Evolutionary conservation across 495 filamentous ascomycete species (phyloP), one percentile per base, ranked within the genome.

Genomic region (Venustampulla echinocandica): DNA sequence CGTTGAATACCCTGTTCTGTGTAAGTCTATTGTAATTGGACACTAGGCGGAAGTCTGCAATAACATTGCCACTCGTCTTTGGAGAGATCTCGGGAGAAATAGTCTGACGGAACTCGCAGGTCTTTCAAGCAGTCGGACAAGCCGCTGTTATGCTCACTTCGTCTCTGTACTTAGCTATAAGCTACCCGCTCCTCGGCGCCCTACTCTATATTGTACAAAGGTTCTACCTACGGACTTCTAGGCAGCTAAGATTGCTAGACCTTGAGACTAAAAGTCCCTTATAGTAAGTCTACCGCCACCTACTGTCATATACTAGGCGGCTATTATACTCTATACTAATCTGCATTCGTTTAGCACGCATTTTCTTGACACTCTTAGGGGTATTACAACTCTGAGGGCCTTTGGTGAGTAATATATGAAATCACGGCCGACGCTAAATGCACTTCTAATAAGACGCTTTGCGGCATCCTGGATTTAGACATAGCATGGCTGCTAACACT

Each of bases 191-290:
- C 35, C 67, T 27, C 6, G 7, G 34, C 17, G 34, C 15, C 10
- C 7, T 37, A 5, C 34, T 75, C 9, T 80, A 73, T 50, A 32
- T 69, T 24, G 70, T 83, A 3, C 76, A 81, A 49, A 76, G 74
- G 43, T 61, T 73, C 20, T 83, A 83, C 48, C 65, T 83, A 6
- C 68, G 73, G 3, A 82, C 79, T 1, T 81, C 77, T 0, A 69
- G 77, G 2, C 79, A 81, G 53, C 57, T 83, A 7, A 74, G 78
- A 20, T 65, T 77, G 36, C 59, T 83, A 21, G 79, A 82, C 20
- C 73, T 76, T 3, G 69, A 78, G 47, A 53, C 64, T 17, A 76
- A 78, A 53, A 65, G 77, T 4, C 73, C 76, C 1, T 58, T 81
- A 0, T 78, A 72, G 48, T 57, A 4, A 65, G 64, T 44, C 69